phyloP scores from a whole-genome alignment of 1,284 basidiomycete species.

The Ustilago loliicola region DNA sequence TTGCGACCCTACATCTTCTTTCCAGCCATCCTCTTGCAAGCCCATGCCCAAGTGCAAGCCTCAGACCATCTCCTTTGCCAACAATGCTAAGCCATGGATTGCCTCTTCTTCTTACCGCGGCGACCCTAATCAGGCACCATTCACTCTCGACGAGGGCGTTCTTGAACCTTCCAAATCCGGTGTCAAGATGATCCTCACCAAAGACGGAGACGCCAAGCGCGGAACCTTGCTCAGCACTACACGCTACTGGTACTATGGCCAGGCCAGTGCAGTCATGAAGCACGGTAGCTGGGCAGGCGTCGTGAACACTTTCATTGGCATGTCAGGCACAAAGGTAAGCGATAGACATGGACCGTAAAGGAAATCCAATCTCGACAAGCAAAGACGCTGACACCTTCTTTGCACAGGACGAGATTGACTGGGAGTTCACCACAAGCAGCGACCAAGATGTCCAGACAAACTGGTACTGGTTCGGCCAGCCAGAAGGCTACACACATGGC shows the following conservation, averaged over 20 bases:
- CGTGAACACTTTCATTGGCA: constrained; percentile 57
- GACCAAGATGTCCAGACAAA: constrained; percentile 48
- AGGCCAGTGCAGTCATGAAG: constrained; percentile 45
- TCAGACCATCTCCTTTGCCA: constrained; percentile 45
- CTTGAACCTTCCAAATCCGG: constrained; percentile 33
- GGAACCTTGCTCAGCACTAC: constrained; percentile 48
- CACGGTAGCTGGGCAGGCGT: constrained; percentile 51
- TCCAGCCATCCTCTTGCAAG: constrained; percentile 44
- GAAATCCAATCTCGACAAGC: too few species aligned
- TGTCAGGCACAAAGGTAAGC: constrained; percentile 26
- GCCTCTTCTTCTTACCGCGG: constrained; percentile 43
- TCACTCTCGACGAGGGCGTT: constrained; percentile 53
- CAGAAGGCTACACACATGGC: constrained; percentile 50
- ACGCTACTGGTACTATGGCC: constrained; percentile 55
- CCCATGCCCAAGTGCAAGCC: constrained; percentile 56
- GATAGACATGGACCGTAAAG: too few species aligned
- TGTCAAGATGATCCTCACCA: constrained; percentile 44
- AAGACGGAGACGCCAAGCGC: constrained; percentile 25
- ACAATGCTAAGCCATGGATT: constrained; percentile 46
- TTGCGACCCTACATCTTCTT: constrained; percentile 48
- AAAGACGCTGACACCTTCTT: too few species aligned
- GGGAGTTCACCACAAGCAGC: constrained; percentile 45
- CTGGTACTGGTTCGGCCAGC: constrained; percentile 40
- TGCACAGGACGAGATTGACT: constrained; percentile 51
- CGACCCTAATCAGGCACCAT: constrained; percentile 44